Conservation (phyloP, 2,329 filamentous ascomycete species). For the Epichloe gansuensis region DNA sequence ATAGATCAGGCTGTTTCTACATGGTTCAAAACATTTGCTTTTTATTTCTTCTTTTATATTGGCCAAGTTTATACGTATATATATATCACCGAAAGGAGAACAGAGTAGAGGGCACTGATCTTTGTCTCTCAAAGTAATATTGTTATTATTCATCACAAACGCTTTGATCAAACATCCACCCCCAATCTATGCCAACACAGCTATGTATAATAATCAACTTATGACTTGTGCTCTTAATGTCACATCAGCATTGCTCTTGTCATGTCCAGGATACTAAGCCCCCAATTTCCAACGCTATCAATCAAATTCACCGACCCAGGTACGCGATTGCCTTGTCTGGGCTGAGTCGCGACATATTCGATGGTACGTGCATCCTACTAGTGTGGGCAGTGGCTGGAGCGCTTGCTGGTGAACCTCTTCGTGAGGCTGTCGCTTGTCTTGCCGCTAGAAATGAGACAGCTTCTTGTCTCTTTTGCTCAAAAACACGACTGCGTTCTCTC, state of each 20-base stretch:
- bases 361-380: constrained; percentile 9
- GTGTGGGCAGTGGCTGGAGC: constrained; percentile 9
- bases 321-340: background rate
- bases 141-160: too few relatives aligned
- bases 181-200: too few relatives aligned
- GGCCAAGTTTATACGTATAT: background rate
- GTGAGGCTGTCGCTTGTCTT: constrained; percentile 13
- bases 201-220: too few relatives aligned
- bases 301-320: background rate
- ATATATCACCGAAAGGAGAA: too few relatives aligned
- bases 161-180: too few relatives aligned
- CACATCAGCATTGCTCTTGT: background rate
- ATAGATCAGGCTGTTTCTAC: too few relatives aligned
- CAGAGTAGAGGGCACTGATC: too few relatives aligned
- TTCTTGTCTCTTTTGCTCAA: constrained; percentile 35
- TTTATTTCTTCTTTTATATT: background rate
- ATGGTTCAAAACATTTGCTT: background rate
- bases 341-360: constrained; percentile 8
- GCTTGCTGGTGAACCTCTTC: constrained; percentile 19
- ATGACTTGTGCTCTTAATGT: too few relatives aligned
- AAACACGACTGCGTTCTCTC: constrained; percentile 33
- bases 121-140: too few relatives aligned
- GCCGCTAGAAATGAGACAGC: constrained; percentile 28
- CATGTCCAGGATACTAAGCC: background rate
- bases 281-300: too few relatives aligned